Percentiles rank a stretch among this genome's conserved stretches.
Evolutionary conservation across 1,284 basidiomycete species (phyloP).

Genomic region (Anthracocystis walkeri): DNA sequence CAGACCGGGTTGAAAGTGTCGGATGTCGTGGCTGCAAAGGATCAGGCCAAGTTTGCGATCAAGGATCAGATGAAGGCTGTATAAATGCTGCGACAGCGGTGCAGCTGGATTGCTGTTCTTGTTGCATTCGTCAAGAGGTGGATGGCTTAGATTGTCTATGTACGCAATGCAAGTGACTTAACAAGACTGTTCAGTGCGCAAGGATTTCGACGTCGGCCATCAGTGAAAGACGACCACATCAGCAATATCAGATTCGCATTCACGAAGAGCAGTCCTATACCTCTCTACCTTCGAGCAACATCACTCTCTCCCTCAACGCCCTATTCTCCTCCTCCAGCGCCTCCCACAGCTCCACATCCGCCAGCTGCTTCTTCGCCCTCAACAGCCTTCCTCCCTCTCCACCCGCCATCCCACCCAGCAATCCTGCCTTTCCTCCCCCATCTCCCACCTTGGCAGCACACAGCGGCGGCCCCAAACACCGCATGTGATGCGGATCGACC

Average conservation of each 20-base stretch:
- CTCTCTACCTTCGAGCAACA: background rate
- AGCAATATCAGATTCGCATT: background rate
- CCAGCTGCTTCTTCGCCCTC: background rate
- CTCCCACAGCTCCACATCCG: background rate
- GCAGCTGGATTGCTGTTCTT: too few species aligned
- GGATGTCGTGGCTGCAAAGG: constrained; percentile 29
- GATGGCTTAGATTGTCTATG: background rate
- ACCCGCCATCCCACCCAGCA: background rate
- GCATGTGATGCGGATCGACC: background rate
- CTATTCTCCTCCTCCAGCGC: background rate
- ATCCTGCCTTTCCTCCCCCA: background rate
- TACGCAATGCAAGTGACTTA: background rate
- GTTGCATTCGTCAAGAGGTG: background rate
- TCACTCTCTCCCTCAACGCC: background rate
- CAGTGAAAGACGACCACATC: background rate
- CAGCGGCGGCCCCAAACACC: background rate
- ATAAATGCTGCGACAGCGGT: too few species aligned
- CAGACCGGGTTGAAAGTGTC: constrained; percentile 57
- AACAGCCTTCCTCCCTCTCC: background rate
- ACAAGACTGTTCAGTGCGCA: too few species aligned
- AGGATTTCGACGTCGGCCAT: too few species aligned
- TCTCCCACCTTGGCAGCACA: background rate
- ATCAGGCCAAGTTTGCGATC: constrained; percentile 27
- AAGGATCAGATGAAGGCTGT: constrained; percentile 52
- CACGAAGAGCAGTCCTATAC: background rate